phyloP scores from a whole-genome alignment of 2,329 filamentous ascomycete genomes.

The Beauveria pseudobassiana region DNA sequence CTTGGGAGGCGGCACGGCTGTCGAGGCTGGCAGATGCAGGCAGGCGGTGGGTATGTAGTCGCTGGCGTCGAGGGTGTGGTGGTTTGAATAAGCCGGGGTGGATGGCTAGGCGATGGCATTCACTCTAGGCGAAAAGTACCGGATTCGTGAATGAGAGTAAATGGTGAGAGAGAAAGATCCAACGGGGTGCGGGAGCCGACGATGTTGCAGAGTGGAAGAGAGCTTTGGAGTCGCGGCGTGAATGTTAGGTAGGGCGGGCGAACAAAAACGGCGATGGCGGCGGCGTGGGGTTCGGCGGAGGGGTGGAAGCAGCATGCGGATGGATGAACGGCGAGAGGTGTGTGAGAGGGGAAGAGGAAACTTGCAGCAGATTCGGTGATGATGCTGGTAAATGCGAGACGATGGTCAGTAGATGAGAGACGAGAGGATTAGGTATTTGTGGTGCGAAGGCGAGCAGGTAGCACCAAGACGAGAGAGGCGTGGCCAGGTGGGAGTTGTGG shows the following conservation, averaged over 20 bases:
- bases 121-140: no score
- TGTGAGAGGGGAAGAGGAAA: background rate
- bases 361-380: no score
- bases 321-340: background rate
- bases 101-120: no score
- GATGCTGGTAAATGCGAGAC: no score
- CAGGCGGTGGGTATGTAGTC: background rate
- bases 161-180: no score
- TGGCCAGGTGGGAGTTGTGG: no score
- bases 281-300: slow-evolving; percentile 8
- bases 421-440: no score
- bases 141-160: background rate
- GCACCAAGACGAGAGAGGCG: no score
- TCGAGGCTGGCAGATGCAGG: background rate
- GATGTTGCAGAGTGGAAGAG: background rate
- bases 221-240: background rate
- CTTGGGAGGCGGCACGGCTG: background rate
- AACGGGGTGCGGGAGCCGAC: background rate
- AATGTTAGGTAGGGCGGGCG: background rate
- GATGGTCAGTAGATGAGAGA: no score
- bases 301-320: background rate
- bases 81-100: background rate
- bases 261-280: slow-evolving; percentile 9
- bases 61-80: background rate
- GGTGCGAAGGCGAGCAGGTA: no score